Evolutionary conservation across 305 asterid genomes (phyloP).

Genomic region (Petunia hybrid): DNA sequence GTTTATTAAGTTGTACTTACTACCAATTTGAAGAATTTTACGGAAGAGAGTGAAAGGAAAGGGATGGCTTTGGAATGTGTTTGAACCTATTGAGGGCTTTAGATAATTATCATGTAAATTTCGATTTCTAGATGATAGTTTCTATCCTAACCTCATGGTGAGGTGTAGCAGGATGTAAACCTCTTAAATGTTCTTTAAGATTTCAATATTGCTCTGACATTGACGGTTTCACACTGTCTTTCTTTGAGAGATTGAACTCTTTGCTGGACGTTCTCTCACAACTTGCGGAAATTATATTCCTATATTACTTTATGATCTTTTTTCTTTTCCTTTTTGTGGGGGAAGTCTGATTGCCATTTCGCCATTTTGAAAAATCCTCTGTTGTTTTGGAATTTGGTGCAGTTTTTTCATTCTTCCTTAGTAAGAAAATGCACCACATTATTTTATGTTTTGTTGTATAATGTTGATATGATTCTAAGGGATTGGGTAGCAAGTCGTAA

Average conservation of each 20-base stretch:
- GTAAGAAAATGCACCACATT: not conserved
- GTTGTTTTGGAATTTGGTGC: not conserved
- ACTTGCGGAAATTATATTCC: slow-evolving; percentile 1
- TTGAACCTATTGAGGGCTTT: not conserved
- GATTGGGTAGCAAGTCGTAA: slow-evolving; percentile 4
- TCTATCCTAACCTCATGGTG: not conserved
- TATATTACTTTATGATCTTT: not conserved
- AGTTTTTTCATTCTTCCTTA: not conserved
- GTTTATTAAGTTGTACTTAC: not conserved
- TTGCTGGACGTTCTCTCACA: not conserved
- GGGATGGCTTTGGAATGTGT: not conserved
- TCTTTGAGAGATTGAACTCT: not conserved
- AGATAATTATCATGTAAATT: not conserved
- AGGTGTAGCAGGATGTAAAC: not conserved
- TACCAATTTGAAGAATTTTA: not conserved
- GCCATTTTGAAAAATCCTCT: not conserved
- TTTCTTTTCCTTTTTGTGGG: not conserved
- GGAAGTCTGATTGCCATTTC: not conserved
- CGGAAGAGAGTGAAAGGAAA: not conserved
- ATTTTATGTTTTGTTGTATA: not conserved
- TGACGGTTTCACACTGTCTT: not conserved
- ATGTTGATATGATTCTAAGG: not conserved
- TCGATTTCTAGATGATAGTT: not conserved
- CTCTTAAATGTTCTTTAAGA: slow-evolving; percentile 26
- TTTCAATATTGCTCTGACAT: not conserved